Percentiles rank a stretch among this genome's conserved stretches.
phyloP scores from a whole-genome alignment of 1,284 basidiomycete species.

The Megacollybia platyphylla region DNA sequence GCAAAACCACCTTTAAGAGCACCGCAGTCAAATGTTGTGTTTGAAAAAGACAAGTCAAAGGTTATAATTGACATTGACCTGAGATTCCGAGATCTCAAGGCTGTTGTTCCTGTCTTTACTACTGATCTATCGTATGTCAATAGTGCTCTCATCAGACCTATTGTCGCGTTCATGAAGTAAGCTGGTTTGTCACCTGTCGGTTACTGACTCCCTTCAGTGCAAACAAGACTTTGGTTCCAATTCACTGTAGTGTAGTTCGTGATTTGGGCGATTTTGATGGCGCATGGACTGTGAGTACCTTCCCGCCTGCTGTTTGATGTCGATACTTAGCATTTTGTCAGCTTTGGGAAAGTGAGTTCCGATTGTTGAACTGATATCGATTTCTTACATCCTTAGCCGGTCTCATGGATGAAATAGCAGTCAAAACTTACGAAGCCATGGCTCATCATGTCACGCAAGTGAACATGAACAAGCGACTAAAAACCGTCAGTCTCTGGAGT shows the following conservation, averaged over 20 bases:
- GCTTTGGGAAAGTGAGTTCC: slow-evolving; percentile 74
- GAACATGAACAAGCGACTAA: slow-evolving; percentile 78
- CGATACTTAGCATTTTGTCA: slow-evolving; percentile 18
- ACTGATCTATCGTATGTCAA: slow-evolving; percentile 84
- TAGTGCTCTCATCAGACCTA: slow-evolving; percentile 90
- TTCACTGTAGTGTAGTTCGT: slow-evolving; percentile 78
- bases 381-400: slow-evolving; percentile 38
- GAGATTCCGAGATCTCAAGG: slow-evolving; percentile 92
- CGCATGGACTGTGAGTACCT: slow-evolving; percentile 68
- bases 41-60: slow-evolving; percentile 23
- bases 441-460: slow-evolving; percentile 85
- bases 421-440: slow-evolving; percentile 76
- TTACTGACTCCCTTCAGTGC: slow-evolving; percentile 36
- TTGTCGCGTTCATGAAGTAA: slow-evolving; percentile 98
- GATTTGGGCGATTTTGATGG: slow-evolving; percentile 77
- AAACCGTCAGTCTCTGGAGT: slow-evolving; percentile 76
- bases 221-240: slow-evolving; percentile 85
- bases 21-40: slow-evolving; percentile 30
- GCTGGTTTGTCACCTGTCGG: slow-evolving; percentile 15
- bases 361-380: slow-evolving; percentile 8
- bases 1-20: slow-evolving; percentile 79
- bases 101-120: slow-evolving; percentile 86
- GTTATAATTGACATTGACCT: slow-evolving; percentile 90
- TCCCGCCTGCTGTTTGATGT: slow-evolving; percentile 1
- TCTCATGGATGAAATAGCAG: slow-evolving; percentile 42